Conservation (phyloP, 2,329 filamentous ascomycete genomes). For the Helminthosporium solani region DNA sequence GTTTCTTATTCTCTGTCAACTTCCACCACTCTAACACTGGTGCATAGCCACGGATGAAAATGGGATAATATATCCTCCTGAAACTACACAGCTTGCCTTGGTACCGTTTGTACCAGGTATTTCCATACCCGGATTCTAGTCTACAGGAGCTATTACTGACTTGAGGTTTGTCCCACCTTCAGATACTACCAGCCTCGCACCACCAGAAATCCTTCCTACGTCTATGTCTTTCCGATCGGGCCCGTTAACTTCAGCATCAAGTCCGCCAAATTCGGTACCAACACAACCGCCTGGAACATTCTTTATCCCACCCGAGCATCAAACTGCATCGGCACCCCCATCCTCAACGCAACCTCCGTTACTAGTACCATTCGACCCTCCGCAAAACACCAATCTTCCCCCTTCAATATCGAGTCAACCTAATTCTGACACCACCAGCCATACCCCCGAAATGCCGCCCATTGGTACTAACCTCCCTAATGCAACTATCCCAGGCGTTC, state of each 20-base stretch:
- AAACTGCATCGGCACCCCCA: not conserved
- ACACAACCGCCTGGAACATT: conserved; percentile 2
- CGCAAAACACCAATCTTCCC: not conserved
- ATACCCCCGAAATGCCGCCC: not conserved
- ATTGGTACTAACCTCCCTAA: conserved; percentile 3
- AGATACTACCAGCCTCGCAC: conserved; percentile 10
- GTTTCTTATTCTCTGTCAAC: conserved; percentile 7
- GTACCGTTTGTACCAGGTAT: conserved; percentile 22
- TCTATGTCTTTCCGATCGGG: conserved; percentile 6
- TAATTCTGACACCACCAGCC: not conserved
- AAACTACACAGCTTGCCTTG: conserved; percentile 10
- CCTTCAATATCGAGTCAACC: not conserved
- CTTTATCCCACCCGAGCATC: conserved; percentile 1
- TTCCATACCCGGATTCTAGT: conserved; percentile 2
- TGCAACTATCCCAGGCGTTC: conserved; percentile 6
- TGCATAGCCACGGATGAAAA: conserved; percentile 14
- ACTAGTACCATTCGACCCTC: conserved; percentile 7
- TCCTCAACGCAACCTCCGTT: conserved; percentile 2
- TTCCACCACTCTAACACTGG: conserved; percentile 17
- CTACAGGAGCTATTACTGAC: not conserved
- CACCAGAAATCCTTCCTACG: conserved; percentile 10
- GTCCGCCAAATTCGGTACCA: conserved; percentile 4
- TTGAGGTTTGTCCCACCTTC: not conserved
- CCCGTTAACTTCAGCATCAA: conserved; percentile 9
- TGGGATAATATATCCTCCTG: conserved; percentile 4